These are phyloP conservation scores for Friedmanniomyces endolithicus DNA, from an alignment of 495 filamentous ascomycete genomes.

Conservation along the genomic window DNA sequence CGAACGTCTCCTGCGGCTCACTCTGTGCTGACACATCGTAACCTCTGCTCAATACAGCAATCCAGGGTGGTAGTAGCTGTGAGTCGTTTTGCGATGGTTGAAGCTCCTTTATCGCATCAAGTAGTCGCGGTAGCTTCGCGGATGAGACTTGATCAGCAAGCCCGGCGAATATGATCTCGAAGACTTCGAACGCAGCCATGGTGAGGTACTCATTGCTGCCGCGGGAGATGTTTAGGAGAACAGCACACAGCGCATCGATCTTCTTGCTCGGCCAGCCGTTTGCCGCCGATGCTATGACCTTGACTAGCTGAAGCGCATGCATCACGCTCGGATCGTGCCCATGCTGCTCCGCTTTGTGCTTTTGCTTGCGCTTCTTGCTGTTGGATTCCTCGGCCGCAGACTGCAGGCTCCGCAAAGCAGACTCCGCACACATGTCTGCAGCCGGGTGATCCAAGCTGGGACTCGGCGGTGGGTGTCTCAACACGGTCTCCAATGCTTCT, in stretches of 20 bases:
- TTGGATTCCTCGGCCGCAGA: slow-evolving; percentile 52
- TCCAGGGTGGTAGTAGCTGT: slow-evolving; percentile 87
- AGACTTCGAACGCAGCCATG: slow-evolving; percentile 89
- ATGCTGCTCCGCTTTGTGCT: slow-evolving; percentile 32
- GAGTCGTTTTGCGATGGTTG: slow-evolving; percentile 83
- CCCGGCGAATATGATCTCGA: slow-evolving; percentile 86
- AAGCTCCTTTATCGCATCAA: slow-evolving; percentile 78
- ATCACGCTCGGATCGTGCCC: slow-evolving; percentile 72
- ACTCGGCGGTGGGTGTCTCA: slow-evolving; percentile 72
- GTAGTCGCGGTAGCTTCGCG: slow-evolving; percentile 72
- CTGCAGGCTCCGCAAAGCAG: slow-evolving; percentile 61
- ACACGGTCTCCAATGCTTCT: slow-evolving; percentile 71
- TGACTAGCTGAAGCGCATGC: slow-evolving; percentile 81
- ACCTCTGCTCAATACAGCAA: slow-evolving; percentile 83
- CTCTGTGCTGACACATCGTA: slow-evolving; percentile 89
- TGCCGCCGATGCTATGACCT: slow-evolving; percentile 70
- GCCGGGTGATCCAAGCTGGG: slow-evolving; percentile 87
- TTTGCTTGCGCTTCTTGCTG: slow-evolving; percentile 53
- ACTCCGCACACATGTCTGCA: slow-evolving; percentile 89
- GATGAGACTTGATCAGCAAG: slow-evolving; percentile 79
- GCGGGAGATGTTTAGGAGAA: slow-evolving; percentile 73
- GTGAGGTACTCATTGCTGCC: slow-evolving; percentile 89
- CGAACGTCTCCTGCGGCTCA: slow-evolving; percentile 72
- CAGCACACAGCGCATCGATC: slow-evolving; percentile 79
- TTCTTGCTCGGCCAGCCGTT: slow-evolving; percentile 96